These are phyloP conservation scores for Sphaceloma murrayae DNA, from an alignment of 2,329 filamentous ascomycete species.

Conservation along the genomic window DNA sequence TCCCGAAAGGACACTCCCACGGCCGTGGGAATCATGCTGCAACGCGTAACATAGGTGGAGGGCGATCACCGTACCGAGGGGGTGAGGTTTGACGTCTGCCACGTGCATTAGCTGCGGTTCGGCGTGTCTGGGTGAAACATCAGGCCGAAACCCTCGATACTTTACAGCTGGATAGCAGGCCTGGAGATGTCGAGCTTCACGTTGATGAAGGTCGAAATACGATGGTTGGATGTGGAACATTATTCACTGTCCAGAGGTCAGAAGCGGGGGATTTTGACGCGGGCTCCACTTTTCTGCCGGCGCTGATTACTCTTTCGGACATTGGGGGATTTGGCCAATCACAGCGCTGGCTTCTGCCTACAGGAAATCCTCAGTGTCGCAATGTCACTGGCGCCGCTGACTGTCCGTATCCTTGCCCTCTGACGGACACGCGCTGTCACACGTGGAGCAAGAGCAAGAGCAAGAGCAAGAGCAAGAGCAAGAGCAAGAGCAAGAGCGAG, in stretches of 20 bases:
- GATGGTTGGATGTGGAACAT: conserved; percentile 4
- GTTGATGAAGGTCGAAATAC: conserved; percentile 6
- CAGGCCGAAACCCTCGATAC: conserved; percentile 15
- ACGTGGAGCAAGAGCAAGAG: too few relatives aligned
- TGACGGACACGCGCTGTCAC: background rate
- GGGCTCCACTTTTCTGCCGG: conserved; percentile 11
- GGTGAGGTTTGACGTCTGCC: conserved; percentile 14
- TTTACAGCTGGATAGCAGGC: conserved; percentile 1
- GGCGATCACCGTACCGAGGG: conserved; percentile 15
- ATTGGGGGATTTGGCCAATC: too few relatives aligned
- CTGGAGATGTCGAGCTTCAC: conserved; percentile 2
- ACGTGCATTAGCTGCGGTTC: conserved; percentile 14
- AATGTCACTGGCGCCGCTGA: too few relatives aligned
- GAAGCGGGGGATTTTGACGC: too few relatives aligned
- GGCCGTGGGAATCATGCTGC: conserved; percentile 12
- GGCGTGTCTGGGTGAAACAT: conserved; percentile 2
- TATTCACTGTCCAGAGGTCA: too few relatives aligned
- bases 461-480: too few relatives aligned
- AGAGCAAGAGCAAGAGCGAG: too few relatives aligned
- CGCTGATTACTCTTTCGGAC: too few relatives aligned
- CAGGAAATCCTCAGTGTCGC: too few relatives aligned
- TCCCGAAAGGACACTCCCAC: conserved; percentile 17
- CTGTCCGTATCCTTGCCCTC: too few relatives aligned
- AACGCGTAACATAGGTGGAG: conserved; percentile 14
- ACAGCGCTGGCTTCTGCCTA: too few relatives aligned